Conservation (phyloP, 2,329 filamentous ascomycete genomes). For the Tolypocladium ophioglossoides region DNA sequence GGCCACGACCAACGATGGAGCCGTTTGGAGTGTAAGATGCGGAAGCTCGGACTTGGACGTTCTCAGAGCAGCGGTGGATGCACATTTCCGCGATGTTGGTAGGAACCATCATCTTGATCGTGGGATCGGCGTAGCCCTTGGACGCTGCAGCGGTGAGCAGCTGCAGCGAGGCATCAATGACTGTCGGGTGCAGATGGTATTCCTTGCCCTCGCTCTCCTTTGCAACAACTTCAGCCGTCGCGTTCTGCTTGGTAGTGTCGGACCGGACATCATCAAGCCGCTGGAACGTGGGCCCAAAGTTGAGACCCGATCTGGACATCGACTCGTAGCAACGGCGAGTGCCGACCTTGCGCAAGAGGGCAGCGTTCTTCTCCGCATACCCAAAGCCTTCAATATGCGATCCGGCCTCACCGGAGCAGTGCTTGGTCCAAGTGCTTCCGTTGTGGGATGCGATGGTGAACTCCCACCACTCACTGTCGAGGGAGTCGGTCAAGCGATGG, state of each 20-base stretch:
- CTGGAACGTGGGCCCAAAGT: neutral
- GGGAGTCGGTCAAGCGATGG: conserved; percentile 10
- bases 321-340: neutral
- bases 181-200: conserved; percentile 7
- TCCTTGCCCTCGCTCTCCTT: neutral
- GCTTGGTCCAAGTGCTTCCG: conserved; percentile 11
- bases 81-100: neutral
- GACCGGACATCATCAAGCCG: neutral
- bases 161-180: conserved; percentile 6
- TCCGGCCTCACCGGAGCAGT: neutral
- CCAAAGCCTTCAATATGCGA: neutral
- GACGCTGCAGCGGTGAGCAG: conserved; percentile 4
- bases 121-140: neutral
- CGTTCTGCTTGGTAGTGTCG: neutral
- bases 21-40: neutral
- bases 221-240: neutral
- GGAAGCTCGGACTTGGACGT: neutral
- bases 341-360: neutral
- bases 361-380: neutral
- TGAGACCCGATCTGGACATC: neutral
- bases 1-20: neutral
- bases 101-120: neutral
- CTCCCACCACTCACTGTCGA: conserved; percentile 18
- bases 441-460: conserved; percentile 16
- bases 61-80: neutral